Base-by-base conservation (phyloP, 257 asterid species). In the Rehmannia glutinosa region DNA sequence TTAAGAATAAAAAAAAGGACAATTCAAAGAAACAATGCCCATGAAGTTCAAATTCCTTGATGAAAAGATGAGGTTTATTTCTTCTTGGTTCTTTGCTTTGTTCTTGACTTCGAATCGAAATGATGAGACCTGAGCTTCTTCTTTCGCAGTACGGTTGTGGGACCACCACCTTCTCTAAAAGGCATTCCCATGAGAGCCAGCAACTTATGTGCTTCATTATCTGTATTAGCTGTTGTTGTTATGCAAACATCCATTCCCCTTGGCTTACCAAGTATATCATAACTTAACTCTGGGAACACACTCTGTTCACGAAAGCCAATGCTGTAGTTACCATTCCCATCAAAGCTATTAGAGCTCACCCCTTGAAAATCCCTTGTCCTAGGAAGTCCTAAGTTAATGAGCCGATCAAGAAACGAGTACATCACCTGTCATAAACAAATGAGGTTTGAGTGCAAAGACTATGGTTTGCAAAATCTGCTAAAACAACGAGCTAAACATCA, bases 181-280 rank as follows among this genome's bases (percentile, higher is more conserved):
- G 97, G 97, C 96, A 91, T 91, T 21, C 97, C 97, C 99, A 91
- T 85, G 62, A 91, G 93, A 64, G 95, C 96, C 74, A 91, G 75
- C 66, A 94, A 72, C 66, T 63, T 84, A 23, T 83, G 80, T 56
- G 87, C 99, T 82, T 94, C 99, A 47, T 81, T 76, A 72, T 94
- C 97, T 10, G 97, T 84, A 57, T 71, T 51, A 11, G 99, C 97
- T 8, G 97, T 94, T 25, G 97, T 91, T 8, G 85, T 3, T 75
- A 91, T 88, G 84, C 99, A 91, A 36, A 94, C 96, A 69, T 94
- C 97, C 99, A 87, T 91, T 33, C 99, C 99, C 77, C 96, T 83
- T 7, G 89, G 89, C 82, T 88, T 88, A n/a, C 95, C 96, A 16
- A 86, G 84, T 12, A 75, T 61, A 60, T 94, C 96, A 25, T 59